Evolutionary conservation across 257 asterid genomes (phyloP).

Genomic region (Jasminum sambac): DNA sequence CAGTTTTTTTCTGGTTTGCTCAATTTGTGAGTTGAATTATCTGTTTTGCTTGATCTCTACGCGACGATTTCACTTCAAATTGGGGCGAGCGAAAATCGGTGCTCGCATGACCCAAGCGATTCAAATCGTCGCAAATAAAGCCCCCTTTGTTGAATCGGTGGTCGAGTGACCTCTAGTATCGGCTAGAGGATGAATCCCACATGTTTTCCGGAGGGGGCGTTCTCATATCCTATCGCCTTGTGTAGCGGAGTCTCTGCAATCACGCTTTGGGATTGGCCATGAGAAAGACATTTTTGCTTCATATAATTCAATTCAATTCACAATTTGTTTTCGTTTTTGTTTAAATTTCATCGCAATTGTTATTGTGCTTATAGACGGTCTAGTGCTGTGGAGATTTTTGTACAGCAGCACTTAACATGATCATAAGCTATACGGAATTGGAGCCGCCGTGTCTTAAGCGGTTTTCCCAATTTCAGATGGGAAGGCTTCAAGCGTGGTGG

Average conservation of each 20-base stretch:
- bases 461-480: neutral
- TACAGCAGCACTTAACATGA: slow-evolving; percentile 7
- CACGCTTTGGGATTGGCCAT: slow-evolving; percentile 28
- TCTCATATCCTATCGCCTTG: slow-evolving; percentile 30
- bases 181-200: neutral
- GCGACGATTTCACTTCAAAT: neutral
- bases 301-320: neutral
- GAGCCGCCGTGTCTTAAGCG: neutral
- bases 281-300: slow-evolving; percentile 15
- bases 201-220: slow-evolving; percentile 2
- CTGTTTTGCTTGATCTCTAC: neutral
- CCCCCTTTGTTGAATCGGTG: slow-evolving; percentile 15
- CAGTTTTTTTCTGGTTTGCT: neutral
- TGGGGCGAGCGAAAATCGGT: slow-evolving; percentile 13
- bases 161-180: neutral
- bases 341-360: neutral
- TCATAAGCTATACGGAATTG: slow-evolving; percentile 1
- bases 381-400: neutral
- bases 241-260: slow-evolving; percentile 25
- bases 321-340: neutral
- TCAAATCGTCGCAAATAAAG: slow-evolving; percentile 10
- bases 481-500: neutral
- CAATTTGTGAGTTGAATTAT: neutral
- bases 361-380: slow-evolving; percentile 3
- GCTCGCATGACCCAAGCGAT: slow-evolving; percentile 20